These are phyloP conservation scores for Wickerhamiella australiensis DNA, from an alignment of 805 yeast species.

Conservation along the genomic window DNA sequence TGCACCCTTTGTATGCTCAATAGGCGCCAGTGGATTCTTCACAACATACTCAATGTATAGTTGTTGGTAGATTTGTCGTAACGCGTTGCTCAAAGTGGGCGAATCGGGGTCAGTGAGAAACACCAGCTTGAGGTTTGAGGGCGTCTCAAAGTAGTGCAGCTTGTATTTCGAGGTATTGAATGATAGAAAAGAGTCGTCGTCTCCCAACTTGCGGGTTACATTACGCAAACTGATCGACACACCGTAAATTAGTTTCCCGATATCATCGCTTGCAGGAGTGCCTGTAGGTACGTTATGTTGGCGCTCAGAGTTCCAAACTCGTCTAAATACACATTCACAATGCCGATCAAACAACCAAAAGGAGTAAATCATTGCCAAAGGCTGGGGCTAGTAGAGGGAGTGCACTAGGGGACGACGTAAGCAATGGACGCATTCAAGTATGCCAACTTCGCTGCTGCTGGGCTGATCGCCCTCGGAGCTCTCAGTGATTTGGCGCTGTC, in stretches of 20 bases:
- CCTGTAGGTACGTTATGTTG: slow-evolving; percentile 34
- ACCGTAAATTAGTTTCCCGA: slow-evolving; percentile 76
- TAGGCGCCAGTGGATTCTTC: slow-evolving; percentile 34
- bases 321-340: slow-evolving; percentile 71
- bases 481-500: slow-evolving; percentile 1
- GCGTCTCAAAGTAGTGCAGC: slow-evolving; percentile 68
- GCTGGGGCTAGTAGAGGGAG: not conserved
- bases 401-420: not conserved
- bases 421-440: slow-evolving; percentile 9
- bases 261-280: slow-evolving; percentile 39
- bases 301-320: slow-evolving; percentile 44
- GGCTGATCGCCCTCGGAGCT: slow-evolving; percentile 7
- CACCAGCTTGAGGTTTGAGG: slow-evolving; percentile 66
- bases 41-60: slow-evolving; percentile 50
- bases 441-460: slow-evolving; percentile 10
- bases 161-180: slow-evolving; percentile 55
- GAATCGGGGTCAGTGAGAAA: slow-evolving; percentile 54
- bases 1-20: slow-evolving; percentile 19
- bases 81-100: slow-evolving; percentile 42
- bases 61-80: slow-evolving; percentile 48
- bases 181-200: slow-evolving; percentile 27
- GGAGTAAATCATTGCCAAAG: slow-evolving; percentile 42
- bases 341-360: slow-evolving; percentile 89
- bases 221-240: slow-evolving; percentile 67
- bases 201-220: slow-evolving; percentile 46